Evolutionary conservation across 1,284 basidiomycete species (phyloP).

Genomic region (Cutaneotrichosporon spelunceum): DNA sequence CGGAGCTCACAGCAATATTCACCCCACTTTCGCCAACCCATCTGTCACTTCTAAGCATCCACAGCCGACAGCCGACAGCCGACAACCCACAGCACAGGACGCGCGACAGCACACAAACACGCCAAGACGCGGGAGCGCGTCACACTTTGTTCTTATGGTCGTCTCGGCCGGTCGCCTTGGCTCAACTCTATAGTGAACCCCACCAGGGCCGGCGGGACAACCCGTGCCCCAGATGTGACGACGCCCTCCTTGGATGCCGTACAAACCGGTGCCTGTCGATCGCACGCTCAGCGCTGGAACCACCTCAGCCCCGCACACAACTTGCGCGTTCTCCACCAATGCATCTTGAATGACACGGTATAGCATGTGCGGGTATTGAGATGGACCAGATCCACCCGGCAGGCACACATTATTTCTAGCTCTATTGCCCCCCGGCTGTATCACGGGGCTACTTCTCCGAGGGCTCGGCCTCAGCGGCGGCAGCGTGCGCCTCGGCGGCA

Average conservation of each 20-base stretch:
- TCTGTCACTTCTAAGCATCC: no score
- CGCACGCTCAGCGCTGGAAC: background rate
- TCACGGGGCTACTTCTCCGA: background rate
- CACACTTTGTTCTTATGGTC: background rate
- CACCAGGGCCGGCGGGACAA: background rate
- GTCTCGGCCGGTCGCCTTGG: no score
- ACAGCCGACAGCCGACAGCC: no score
- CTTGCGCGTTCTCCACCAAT: background rate
- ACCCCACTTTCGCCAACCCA: no score
- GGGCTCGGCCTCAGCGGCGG: background rate
- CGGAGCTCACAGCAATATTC: no score
- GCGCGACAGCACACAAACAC: no score
- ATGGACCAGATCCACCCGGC: constrained; percentile 5
- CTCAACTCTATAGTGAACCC: no score
- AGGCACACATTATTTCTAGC: constrained; percentile 10
- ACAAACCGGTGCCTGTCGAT: background rate
- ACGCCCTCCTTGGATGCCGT: background rate
- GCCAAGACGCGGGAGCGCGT: background rate
- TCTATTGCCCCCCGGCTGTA: background rate
- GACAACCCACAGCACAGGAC: no score
- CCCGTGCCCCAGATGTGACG: background rate
- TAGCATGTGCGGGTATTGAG: constrained; percentile 11
- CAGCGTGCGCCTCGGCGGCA: constrained; percentile 22
- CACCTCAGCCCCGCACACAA: no score
- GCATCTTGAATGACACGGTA: constrained; percentile 7